Conservation (phyloP, 306 rosid genomes). For the Prinsepia uniflora region DNA sequence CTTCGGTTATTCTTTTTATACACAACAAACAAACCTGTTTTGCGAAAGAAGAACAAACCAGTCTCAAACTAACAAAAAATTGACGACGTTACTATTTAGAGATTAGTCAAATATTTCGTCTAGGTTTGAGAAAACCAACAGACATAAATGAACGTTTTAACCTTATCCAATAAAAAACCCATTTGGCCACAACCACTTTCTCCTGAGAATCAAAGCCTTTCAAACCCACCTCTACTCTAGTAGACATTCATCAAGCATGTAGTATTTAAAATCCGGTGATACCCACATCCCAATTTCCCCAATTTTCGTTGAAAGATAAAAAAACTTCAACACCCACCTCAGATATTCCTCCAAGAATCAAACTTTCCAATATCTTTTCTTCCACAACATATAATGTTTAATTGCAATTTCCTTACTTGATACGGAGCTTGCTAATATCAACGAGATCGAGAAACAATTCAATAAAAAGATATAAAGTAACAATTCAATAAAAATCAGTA, state of each 20-base stretch:
- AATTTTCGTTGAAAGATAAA: neutral
- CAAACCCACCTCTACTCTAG: conserved; percentile 2
- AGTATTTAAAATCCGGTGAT: neutral
- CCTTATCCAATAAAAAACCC: conserved; percentile 4
- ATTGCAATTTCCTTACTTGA: too few relatives aligned
- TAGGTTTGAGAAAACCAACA: conserved; percentile 48
- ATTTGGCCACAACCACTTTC: conserved; percentile 16
- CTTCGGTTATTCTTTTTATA: conserved; percentile 10
- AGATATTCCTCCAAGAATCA: conserved; percentile 22
- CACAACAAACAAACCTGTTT: conserved; percentile 19
- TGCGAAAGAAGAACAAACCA: conserved; percentile 32
- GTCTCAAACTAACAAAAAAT: conserved; percentile 29
- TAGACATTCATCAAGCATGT: neutral
- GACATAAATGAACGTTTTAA: conserved; percentile 8
- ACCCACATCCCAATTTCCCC: neutral
- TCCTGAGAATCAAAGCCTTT: conserved; percentile 19
- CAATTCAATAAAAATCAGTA: too few relatives aligned
- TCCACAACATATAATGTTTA: too few relatives aligned
- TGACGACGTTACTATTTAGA: conserved; percentile 9
- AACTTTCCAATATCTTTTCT: conserved; percentile 8
- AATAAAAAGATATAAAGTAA: too few relatives aligned
- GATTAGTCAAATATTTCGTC: conserved; percentile 37
- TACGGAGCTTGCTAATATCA: too few relatives aligned
- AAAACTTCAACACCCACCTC: conserved; percentile 19
- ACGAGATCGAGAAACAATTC: too few relatives aligned